These are phyloP conservation scores for Fusarium euwallaceae DNA, from an alignment of 2,329 filamentous ascomycete species.

Conservation along the genomic window DNA sequence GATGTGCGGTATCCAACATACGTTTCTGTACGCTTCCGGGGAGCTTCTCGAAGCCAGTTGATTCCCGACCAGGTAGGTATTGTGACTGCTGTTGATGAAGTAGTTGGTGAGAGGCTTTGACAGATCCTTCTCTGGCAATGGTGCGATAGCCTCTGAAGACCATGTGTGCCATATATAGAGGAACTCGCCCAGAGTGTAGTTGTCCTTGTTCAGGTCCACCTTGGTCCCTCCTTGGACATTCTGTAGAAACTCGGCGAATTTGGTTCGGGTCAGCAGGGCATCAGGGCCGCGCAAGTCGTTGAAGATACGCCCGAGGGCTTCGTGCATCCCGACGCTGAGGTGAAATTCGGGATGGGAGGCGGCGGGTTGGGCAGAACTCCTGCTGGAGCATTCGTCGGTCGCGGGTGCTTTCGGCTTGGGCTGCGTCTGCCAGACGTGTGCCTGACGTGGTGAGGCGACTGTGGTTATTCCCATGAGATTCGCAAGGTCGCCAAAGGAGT, in stretches of 20 bases:
- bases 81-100: slow-evolving; percentile 95
- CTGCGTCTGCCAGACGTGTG: slow-evolving; percentile 29
- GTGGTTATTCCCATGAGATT: slow-evolving; percentile 52
- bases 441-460: slow-evolving; percentile 47
- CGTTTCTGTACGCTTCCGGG: slow-evolving; percentile 82
- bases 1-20: slow-evolving; percentile 56
- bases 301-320: slow-evolving; percentile 63
- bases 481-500: slow-evolving; percentile 47
- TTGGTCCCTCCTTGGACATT: slow-evolving; percentile 61
- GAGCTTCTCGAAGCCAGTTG: slow-evolving; percentile 85
- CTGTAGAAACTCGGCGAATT: slow-evolving; percentile 64
- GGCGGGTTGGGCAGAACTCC: slow-evolving; percentile 33
- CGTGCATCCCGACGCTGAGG: slow-evolving; percentile 63
- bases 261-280: slow-evolving; percentile 48
- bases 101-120: slow-evolving; percentile 85
- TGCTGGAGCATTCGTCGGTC: slow-evolving; percentile 44
- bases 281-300: slow-evolving; percentile 57
- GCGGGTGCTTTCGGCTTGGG: slow-evolving; percentile 30
- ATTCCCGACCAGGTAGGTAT: slow-evolving; percentile 91
- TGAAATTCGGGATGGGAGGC: slow-evolving; percentile 51
- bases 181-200: slow-evolving; percentile 64
- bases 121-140: slow-evolving; percentile 67
- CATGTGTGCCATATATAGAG: slow-evolving; percentile 61
- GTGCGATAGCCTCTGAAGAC: slow-evolving; percentile 59
- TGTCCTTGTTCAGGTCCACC: slow-evolving; percentile 54